Base-by-base conservation (phyloP, 1,284 basidiomycete species). In the Earliella scabrosa region DNA sequence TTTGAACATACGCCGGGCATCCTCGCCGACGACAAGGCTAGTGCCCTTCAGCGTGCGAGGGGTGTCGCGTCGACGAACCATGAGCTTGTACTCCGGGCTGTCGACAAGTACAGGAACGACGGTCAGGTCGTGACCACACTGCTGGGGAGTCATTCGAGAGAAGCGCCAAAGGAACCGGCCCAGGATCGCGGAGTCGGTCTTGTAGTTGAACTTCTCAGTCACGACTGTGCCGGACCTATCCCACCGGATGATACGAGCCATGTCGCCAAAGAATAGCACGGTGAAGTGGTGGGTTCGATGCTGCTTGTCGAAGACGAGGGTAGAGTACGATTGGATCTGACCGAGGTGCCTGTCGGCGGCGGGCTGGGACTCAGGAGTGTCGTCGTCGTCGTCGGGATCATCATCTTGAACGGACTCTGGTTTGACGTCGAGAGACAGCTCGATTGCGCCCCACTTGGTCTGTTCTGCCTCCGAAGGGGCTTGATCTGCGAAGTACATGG, bases 151-250 rank as follows among this genome's bases (percentile, higher is more conserved):
- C 7, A 31, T 6, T 13, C 29, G 29, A 31, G 29, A 13, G 29
- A 31, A 31, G 29, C 29, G 29, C 29, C 29, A 31, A 13, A 31
- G 41, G n/a, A 51, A 51, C 31, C 31, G 9, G 27, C 6, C 24
- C 2, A 51, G 40, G 2, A 16, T 51, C 8, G 29, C 3, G 7
- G 29, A 8, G 2, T 43, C 50, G 3, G 14, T 27, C 50, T 29
- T 26, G 24, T 51, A 51, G 40, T 45, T 27, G 40, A 51, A 51
- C 31, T n/a, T 43, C n/a, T 35, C 24, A 3, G 50, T 44, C 3
- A 16, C 23, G 18, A 50, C 6, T 36, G 31, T 16, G 20, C 34
- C 34, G 8, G 53, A 50, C 26, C 47, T 40, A 39, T 55, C 52
- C 10, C n/a, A 41, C 20, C 27, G 29, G 9, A 48, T 6, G 35